Conservation (phyloP, 75 land plant species). For the Pinus tabuliformis region DNA sequence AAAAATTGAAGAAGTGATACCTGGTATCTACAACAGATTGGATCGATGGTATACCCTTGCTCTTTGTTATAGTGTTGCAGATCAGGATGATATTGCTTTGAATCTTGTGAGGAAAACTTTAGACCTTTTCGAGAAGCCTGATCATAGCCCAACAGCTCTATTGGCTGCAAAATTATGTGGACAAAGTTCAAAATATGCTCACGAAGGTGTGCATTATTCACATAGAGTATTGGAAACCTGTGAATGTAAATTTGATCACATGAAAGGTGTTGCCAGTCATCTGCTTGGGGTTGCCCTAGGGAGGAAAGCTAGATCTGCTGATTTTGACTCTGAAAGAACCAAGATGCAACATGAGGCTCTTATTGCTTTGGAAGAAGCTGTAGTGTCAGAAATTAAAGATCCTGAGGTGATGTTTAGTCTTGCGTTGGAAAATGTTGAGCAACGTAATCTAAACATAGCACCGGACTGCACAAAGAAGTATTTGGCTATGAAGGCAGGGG, state of each 20-base stretch:
- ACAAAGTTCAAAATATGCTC: slow-evolving; percentile 22
- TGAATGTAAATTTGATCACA: too few relatives aligned
- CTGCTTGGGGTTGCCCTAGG: slow-evolving; percentile 63
- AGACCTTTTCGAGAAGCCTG: slow-evolving; percentile 42
- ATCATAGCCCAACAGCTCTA: slow-evolving; percentile 50
- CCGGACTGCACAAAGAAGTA: slow-evolving; percentile 64
- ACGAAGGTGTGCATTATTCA: slow-evolving; percentile 56
- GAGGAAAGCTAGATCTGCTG: slow-evolving; percentile 32
- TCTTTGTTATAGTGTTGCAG: slow-evolving; percentile 76
- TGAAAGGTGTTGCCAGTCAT: slow-evolving; percentile 45
- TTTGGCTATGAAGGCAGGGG: slow-evolving; percentile 68
- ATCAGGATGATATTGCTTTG: slow-evolving; percentile 48
- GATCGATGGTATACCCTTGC: slow-evolving; percentile 72
- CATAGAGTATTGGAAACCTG: too few relatives aligned
- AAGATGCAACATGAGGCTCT: slow-evolving; percentile 57
- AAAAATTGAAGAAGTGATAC: slow-evolving; percentile 70
- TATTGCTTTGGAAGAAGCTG: slow-evolving; percentile 57
- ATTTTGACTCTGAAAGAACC: slow-evolving; percentile 49
- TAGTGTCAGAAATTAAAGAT: slow-evolving; percentile 29
- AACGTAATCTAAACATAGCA: slow-evolving; percentile 74
- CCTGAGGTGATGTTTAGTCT: slow-evolving; percentile 46
- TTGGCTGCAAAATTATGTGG: slow-evolving; percentile 82
- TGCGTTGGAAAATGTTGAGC: slow-evolving; percentile 78
- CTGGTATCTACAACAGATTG: slow-evolving; percentile 45
- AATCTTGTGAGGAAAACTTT: slow-evolving; percentile 59